A percentile compares a stretch with the other conserved stretches of the same genome.
phyloP scores from a whole-genome alignment of 768 basidiomycete species.

The Coprinopsis marcescibilis region DNA sequence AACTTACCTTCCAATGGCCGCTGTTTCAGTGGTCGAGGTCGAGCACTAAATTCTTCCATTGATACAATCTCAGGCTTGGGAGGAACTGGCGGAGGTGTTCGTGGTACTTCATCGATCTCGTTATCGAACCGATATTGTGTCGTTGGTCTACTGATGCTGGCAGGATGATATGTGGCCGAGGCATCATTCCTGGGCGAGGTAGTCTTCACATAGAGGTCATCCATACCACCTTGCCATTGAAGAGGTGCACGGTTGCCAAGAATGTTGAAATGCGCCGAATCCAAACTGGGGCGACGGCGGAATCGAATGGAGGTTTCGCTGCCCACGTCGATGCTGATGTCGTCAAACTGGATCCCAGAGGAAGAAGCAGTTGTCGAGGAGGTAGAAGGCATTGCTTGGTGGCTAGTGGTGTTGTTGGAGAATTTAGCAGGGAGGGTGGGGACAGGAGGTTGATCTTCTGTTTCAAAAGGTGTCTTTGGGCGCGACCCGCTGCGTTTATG shows the following conservation, averaged over 20 bases:
- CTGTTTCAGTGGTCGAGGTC: constrained; percentile 2
- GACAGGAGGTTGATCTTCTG: constrained; percentile 26
- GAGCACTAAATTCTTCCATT: constrained; percentile 5
- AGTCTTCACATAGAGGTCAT: constrained; percentile 22
- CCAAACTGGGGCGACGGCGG: constrained; percentile 16
- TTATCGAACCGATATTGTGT: constrained; percentile 10
- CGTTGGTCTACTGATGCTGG: no score
- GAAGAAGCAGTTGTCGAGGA: constrained; percentile 21
- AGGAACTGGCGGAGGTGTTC: constrained; percentile 22
- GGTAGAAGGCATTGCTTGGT: constrained; percentile 12
- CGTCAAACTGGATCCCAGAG: constrained; percentile 14
- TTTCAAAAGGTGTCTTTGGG: constrained; percentile 16
- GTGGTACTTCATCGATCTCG: constrained; percentile 28
- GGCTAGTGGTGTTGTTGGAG: constrained; percentile 16
- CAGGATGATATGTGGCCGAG: neutral
- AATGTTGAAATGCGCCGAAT: constrained; percentile 17
- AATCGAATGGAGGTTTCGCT: neutral
- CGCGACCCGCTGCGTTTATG: constrained; percentile 18
- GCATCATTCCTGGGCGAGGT: constrained; percentile 1
- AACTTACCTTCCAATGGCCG: neutral
- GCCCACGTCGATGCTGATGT: neutral
- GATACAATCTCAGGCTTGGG: constrained; percentile 6
- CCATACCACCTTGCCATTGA: constrained; percentile 13
- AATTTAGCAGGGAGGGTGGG: constrained; percentile 29
- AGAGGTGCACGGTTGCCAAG: constrained; percentile 12